Percentiles rank a stretch among this genome's conserved stretches.
Conservation (phyloP, 2,329 filamentous ascomycete species). For the Fonsecaea monophora region DNA sequence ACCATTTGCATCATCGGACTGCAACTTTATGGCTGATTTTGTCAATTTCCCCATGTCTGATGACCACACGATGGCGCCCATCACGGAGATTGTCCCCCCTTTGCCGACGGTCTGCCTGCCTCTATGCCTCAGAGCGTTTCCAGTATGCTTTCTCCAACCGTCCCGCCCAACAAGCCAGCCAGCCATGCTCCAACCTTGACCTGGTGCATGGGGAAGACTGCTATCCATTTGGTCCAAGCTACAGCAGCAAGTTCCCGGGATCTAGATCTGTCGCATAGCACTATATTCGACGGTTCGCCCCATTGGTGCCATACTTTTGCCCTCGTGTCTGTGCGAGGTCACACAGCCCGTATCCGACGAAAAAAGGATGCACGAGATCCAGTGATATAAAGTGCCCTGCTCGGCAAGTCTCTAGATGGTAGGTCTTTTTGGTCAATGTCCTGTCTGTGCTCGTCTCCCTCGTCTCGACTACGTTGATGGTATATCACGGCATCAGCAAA, state of each 20-base stretch:
- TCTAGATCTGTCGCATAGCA: slow-evolving; percentile 21
- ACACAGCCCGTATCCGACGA: slow-evolving; percentile 12
- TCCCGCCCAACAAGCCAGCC: slow-evolving; percentile 7
- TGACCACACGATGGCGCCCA: slow-evolving; percentile 15
- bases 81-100: slow-evolving; percentile 10
- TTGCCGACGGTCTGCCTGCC: not conserved
- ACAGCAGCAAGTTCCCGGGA: slow-evolving; percentile 3
- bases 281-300: not conserved
- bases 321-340: slow-evolving; percentile 19
- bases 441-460: not conserved
- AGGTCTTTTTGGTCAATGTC: slow-evolving; percentile 2
- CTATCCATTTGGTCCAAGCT: slow-evolving; percentile 10
- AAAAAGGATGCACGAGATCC: not conserved
- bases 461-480: not conserved
- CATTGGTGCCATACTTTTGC: slow-evolving; percentile 15
- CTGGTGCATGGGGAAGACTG: not conserved
- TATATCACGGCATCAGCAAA: not conserved
- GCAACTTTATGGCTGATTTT: slow-evolving; percentile 14
- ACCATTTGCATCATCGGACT: slow-evolving; percentile 2
- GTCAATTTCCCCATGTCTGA: slow-evolving; percentile 20
- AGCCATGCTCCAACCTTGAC: slow-evolving; percentile 18
- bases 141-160: slow-evolving; percentile 1
- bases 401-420: slow-evolving; percentile 4
- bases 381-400: slow-evolving; percentile 9
- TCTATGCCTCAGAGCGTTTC: slow-evolving; percentile 9